These are phyloP conservation scores for Colletotrichum tropicale DNA, from an alignment of 2,329 filamentous ascomycete species.

Conservation along the genomic window DNA sequence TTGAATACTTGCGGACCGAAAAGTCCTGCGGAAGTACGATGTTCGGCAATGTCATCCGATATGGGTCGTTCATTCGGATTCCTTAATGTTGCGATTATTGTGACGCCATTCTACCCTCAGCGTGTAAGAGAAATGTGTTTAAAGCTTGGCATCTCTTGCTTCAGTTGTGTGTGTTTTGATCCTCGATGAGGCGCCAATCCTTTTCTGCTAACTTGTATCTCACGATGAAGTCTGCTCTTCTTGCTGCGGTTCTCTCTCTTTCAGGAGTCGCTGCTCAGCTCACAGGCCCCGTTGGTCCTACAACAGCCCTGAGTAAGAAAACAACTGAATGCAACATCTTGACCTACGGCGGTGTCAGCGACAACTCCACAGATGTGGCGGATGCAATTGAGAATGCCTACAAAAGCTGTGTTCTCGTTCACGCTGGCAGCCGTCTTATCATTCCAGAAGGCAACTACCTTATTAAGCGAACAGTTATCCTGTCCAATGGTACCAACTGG, in stretches of 20 bases:
- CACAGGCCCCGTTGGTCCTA: neutral
- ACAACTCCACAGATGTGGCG: neutral
- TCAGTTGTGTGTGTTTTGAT: fast-evolving
- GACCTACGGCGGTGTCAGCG: neutral
- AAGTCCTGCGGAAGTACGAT: neutral
- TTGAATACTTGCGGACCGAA: neutral
- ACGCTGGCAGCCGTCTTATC: neutral
- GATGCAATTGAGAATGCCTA: neutral
- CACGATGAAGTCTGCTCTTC: neutral
- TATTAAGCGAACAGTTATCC: neutral
- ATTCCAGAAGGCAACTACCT: neutral
- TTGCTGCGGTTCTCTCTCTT: neutral
- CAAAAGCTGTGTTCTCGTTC: neutral
- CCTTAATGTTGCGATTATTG: neutral
- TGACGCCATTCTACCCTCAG: neutral
- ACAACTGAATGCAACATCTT: neutral
- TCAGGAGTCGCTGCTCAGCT: neutral
- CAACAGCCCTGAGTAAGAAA: neutral
- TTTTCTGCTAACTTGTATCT: neutral
- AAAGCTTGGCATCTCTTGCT: neutral
- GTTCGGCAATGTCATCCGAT: neutral
- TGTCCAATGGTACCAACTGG: neutral
- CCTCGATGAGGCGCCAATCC: neutral
- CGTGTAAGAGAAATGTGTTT: neutral
- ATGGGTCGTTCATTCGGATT: neutral